phyloP scores from a whole-genome alignment of 129 eudicot genomes.

The Kitagawia praeruptora region DNA sequence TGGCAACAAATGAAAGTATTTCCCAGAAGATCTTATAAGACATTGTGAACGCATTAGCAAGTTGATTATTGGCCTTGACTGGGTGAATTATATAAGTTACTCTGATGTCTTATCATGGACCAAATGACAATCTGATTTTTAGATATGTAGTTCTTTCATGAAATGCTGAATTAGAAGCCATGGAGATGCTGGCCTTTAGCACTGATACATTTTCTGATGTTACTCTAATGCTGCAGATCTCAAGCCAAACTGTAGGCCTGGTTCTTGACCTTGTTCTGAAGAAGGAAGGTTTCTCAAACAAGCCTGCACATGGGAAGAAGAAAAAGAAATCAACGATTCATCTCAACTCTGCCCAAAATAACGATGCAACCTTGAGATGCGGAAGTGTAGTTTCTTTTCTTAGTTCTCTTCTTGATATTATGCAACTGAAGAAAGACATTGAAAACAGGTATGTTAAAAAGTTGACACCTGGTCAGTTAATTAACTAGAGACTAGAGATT shows the following conservation, averaged over 20 bases:
- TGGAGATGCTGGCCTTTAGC: neutral
- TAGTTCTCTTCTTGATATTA: constrained; percentile 64
- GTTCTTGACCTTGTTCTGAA: constrained; percentile 45
- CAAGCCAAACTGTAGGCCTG: constrained; percentile 31
- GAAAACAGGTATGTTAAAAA: constrained; percentile 45
- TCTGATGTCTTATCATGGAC: neutral
- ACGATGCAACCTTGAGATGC: constrained; percentile 24
- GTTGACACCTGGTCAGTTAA: neutral
- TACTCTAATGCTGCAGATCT: constrained; percentile 33
- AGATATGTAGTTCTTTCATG: neutral
- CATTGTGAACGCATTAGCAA: neutral
- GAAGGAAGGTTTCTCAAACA: constrained; percentile 16
- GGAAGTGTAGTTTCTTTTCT: constrained; percentile 42
- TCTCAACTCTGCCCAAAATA: constrained; percentile 19
- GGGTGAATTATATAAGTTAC: neutral
- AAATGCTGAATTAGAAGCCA: neutral
- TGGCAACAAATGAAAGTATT: too few species aligned
- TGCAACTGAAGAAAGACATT: constrained; percentile 72
- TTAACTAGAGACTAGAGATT: neutral
- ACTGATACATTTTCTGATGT: neutral
- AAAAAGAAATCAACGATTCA: constrained; percentile 34
- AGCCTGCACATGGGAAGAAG: constrained; percentile 36
- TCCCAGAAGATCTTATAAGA: neutral
- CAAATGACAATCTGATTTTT: neutral
- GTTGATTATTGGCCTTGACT: neutral